A percentile compares a stretch with the other conserved stretches of the same genome.
Evolutionary conservation across 2,329 filamentous ascomycete species (phyloP).

Genomic region (Didymella pomorum): DNA sequence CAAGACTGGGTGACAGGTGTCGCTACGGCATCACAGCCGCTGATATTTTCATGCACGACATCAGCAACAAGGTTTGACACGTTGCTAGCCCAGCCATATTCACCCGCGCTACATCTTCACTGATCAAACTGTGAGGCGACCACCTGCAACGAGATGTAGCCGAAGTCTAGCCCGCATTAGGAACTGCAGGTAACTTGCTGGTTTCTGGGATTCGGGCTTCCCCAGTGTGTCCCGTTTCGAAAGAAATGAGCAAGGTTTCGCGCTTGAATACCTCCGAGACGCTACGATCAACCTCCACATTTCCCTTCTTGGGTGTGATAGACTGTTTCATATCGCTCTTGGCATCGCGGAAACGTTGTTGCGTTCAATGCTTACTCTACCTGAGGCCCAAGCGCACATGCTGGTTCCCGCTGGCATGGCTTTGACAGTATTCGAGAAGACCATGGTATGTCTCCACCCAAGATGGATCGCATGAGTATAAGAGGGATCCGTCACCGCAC

Average conservation of each 20-base stretch:
- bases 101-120: constrained; percentile 5
- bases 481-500: constrained; percentile 16
- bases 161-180: constrained; percentile 6
- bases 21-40: background rate
- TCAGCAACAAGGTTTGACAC: constrained; percentile 11
- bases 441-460: background rate
- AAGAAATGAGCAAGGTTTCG: constrained; percentile 24
- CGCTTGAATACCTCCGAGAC: constrained; percentile 7
- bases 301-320: constrained; percentile 14
- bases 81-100: background rate
- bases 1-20: constrained; percentile 10
- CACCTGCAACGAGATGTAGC: constrained; percentile 19
- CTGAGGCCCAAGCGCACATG: constrained; percentile 1
- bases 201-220: constrained; percentile 22
- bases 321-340: constrained; percentile 20
- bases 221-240: constrained; percentile 28
- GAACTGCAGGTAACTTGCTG: constrained; percentile 12
- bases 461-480: constrained; percentile 23
- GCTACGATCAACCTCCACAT: constrained; percentile 17
- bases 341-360: constrained; percentile 9
- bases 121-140: constrained; percentile 11
- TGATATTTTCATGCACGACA: constrained; percentile 8
- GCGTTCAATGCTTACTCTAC: constrained; percentile 10
- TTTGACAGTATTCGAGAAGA: constrained; percentile 17
- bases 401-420: constrained; percentile 8